Evolutionary conservation across 345 rosid species (phyloP).

Genomic region (Gossypium thurberi): DNA sequence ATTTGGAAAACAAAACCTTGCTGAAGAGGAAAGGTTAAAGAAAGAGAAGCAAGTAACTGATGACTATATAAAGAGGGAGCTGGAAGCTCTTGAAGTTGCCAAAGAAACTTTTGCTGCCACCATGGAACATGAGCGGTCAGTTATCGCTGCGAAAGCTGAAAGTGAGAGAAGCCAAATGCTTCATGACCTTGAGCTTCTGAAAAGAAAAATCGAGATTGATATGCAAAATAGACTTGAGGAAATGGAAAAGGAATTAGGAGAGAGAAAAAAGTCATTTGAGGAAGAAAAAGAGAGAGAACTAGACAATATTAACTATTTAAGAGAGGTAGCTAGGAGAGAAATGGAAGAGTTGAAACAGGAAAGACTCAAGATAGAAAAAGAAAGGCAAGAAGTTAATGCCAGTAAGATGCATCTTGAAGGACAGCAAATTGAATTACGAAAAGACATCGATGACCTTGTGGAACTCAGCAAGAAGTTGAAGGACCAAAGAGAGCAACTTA

Average conservation of each 20-base stretch:
- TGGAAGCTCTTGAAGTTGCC: conserved; percentile 57
- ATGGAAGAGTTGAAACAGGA: conserved; percentile 78
- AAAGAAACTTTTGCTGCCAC: conserved; percentile 61
- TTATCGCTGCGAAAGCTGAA: conserved; percentile 50
- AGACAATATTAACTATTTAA: conserved; percentile 57
- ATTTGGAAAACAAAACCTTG: conserved; percentile 47
- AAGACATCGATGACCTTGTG: conserved; percentile 78
- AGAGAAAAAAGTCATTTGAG: conserved; percentile 53
- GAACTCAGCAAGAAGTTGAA: conserved; percentile 65
- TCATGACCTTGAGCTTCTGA: conserved; percentile 62
- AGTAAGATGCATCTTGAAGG: conserved; percentile 69
- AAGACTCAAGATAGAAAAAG: conserved; percentile 53
- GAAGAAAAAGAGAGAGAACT: conserved; percentile 80
- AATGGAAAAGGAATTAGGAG: conserved; percentile 53
- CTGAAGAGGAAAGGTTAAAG: conserved; percentile 64
- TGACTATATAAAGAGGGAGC: conserved; percentile 50
- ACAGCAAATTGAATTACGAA: conserved; percentile 72
- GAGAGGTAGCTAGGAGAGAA: conserved; percentile 78
- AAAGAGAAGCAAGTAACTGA: conserved; percentile 50
- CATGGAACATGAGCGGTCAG: conserved; percentile 67
- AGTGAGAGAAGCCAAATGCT: conserved; percentile 69
- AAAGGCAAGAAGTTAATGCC: conserved; percentile 52
- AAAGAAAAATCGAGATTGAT: conserved; percentile 62
- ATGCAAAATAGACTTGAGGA: conserved; percentile 56
- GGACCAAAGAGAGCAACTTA: conserved; percentile 72